A percentile compares a stretch with the other conserved stretches of the same genome.
Conservation (phyloP, 192 early-diverging fungal species). For the Coemansia interrupta region DNA sequence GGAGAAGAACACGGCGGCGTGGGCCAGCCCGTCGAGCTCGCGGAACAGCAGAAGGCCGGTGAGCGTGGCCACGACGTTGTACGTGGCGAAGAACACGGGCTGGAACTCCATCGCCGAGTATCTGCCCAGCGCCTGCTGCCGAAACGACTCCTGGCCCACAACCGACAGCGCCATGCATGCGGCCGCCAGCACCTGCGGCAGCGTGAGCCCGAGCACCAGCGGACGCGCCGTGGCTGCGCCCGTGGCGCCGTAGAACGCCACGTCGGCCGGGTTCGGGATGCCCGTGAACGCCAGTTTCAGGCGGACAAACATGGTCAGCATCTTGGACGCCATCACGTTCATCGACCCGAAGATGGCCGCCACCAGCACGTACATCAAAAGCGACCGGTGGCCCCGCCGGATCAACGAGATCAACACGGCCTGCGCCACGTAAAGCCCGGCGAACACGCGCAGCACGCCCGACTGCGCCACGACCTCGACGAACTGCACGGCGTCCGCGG, state of each 20-base stretch:
- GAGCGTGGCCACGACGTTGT: slow-evolving; percentile 47
- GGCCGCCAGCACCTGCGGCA: slow-evolving; percentile 26
- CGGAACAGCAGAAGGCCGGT: slow-evolving; percentile 40
- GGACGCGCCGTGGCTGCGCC: slow-evolving; percentile 10
- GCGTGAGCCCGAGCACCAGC: slow-evolving; percentile 12
- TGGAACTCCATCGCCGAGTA: slow-evolving; percentile 51
- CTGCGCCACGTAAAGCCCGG: slow-evolving; percentile 16
- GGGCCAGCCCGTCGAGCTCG: slow-evolving; percentile 36
- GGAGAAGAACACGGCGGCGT: slow-evolving; percentile 30
- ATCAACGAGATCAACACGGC: slow-evolving; percentile 26
- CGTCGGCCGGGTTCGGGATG: slow-evolving; percentile 36
- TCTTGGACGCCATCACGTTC: slow-evolving; percentile 52
- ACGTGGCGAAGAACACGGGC: slow-evolving; percentile 54
- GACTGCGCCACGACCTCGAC: slow-evolving; percentile 34
- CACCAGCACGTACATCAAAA: slow-evolving; percentile 40
- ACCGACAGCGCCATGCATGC: slow-evolving; percentile 36
- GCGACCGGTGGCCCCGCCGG: slow-evolving; percentile 20
- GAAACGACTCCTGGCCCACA: slow-evolving; percentile 47
- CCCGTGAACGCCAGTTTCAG: slow-evolving; percentile 22
- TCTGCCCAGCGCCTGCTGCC: slow-evolving; percentile 50
- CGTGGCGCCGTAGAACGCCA: slow-evolving; percentile 38
- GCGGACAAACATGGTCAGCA: slow-evolving; percentile 45
- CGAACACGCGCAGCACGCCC: slow-evolving; percentile 31
- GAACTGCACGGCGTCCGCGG: slow-evolving; percentile 32
- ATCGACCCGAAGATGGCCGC: slow-evolving; percentile 48